Base-by-base conservation (phyloP, 202 grass and related monocot genomes). In the Setaria italica region DNA sequence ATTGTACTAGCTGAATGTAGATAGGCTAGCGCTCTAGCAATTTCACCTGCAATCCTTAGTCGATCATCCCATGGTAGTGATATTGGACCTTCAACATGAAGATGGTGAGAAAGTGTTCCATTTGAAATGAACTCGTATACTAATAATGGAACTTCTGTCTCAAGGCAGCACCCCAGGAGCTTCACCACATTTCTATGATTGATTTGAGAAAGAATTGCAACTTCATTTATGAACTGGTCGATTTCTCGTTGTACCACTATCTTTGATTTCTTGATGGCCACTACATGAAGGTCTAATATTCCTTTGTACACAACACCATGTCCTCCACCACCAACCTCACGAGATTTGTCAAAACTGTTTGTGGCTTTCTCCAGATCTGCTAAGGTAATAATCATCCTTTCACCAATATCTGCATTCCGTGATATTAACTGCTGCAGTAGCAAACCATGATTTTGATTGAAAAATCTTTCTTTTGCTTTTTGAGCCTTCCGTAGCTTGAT, bases 161-260 rank as follows among this genome's bases (percentile, higher is more conserved):
- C 89, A 21, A 89, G 84, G 42, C 87, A 87, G 35, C 89, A 94
- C 51, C 89, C 84, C 15, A 80, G 70, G 20, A 93, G 82, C 69
- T 81, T 87, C 0, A 92, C 91, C 4, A 90, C 66, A 68, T 93
- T 92, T 16, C 88, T 66, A 67, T 88, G 87, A 50, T 90, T 93
- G 62, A 90, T 80, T 70, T 84, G 88, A 10, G 85, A 90, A 82
- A 92, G 91, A 90, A 92, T 85, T 30, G 81, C 85, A 51, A 93
- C 85, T 65, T 93, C 85, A 43, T 94, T 94, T 68, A 94, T 87
- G 30, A 94, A 94, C 9, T 89, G 82, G 33, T 91, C 57, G 1
- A 86, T 91, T 85, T 91, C 89, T 78, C 68, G 86, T 67, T 87
- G 82, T 41, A 91, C 62, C 3, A 86, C 39, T 3, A 80, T 72